Conservation (phyloP, 805 yeast genomes). For the Dipodascus geniculatus region DNA sequence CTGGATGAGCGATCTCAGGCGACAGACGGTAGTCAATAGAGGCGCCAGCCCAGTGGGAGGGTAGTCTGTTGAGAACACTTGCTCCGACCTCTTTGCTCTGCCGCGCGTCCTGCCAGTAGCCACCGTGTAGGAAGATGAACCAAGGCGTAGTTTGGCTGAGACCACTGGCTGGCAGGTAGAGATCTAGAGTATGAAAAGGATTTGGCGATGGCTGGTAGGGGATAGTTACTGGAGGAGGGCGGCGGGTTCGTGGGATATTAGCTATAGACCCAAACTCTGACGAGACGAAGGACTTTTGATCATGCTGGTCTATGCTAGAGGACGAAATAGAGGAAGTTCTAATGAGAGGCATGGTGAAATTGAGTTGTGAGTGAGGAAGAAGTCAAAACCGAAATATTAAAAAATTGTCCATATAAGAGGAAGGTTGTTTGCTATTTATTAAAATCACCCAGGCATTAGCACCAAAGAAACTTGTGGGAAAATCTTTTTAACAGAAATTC, state of each 20-base stretch:
- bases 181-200: constrained; percentile 10
- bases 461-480: background rate
- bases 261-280: background rate
- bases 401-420: too few species aligned
- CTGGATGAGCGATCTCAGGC: constrained; percentile 51
- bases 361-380: too few species aligned
- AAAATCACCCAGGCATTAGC: background rate
- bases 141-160: constrained; percentile 11
- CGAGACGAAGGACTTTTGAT: background rate
- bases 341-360: background rate
- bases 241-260: constrained; percentile 7
- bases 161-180: constrained; percentile 8
- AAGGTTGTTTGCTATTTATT: background rate
- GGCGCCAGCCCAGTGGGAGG: constrained; percentile 18
- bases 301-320: background rate
- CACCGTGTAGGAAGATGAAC: constrained; percentile 66
- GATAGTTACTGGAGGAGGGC: constrained; percentile 8
- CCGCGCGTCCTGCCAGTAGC: constrained; percentile 71
- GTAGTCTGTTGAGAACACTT: constrained; percentile 21
- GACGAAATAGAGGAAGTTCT: background rate
- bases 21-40: constrained; percentile 57
- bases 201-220: constrained; percentile 9
- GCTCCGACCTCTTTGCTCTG: constrained; percentile 50
- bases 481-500: background rate
- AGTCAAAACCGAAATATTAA: too few species aligned